These are phyloP conservation scores for Ophiostoma quercus DNA, from an alignment of 2,329 filamentous ascomycete species.

Conservation along the genomic window DNA sequence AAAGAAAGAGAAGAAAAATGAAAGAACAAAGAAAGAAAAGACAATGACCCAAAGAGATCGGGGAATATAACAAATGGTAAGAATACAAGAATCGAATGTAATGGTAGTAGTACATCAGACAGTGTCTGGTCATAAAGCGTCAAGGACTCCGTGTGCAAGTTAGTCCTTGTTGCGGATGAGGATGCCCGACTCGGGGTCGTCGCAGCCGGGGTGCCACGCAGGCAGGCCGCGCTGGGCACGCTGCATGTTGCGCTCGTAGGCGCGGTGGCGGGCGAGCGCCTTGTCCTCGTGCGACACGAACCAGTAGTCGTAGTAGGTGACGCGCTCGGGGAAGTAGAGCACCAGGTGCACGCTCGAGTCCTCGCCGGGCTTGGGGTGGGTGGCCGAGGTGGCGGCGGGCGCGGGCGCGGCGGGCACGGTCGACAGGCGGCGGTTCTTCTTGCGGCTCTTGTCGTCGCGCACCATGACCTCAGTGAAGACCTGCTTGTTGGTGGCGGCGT, in stretches of 20 bases:
- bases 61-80: constrained; percentile 19
- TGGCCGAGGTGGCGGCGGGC: background rate
- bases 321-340: constrained; percentile 30
- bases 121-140: background rate
- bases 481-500: constrained; percentile 27
- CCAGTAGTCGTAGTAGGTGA: constrained; percentile 29
- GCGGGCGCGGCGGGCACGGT: constrained; percentile 2
- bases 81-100: constrained; percentile 7
- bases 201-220: constrained; percentile 27
- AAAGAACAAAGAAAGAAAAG: background rate
- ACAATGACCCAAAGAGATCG: constrained; percentile 13
- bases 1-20: background rate
- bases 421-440: constrained; percentile 22
- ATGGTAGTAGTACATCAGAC: background rate
- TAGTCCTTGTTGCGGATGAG: constrained; percentile 27
- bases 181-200: constrained; percentile 29
- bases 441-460: constrained; percentile 29
- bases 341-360: constrained; percentile 28
- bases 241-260: constrained; percentile 28
- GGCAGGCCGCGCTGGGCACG: constrained; percentile 27
- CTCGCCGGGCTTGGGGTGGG: constrained; percentile 20
- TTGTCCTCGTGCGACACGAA: constrained; percentile 30
- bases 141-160: background rate
- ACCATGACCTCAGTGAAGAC: constrained; percentile 30
- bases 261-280: constrained; percentile 27